Percentiles rank a stretch among this genome's conserved stretches.
Conservation (phyloP, 2,329 filamentous ascomycete genomes). For the Aspergillus ibericus region DNA sequence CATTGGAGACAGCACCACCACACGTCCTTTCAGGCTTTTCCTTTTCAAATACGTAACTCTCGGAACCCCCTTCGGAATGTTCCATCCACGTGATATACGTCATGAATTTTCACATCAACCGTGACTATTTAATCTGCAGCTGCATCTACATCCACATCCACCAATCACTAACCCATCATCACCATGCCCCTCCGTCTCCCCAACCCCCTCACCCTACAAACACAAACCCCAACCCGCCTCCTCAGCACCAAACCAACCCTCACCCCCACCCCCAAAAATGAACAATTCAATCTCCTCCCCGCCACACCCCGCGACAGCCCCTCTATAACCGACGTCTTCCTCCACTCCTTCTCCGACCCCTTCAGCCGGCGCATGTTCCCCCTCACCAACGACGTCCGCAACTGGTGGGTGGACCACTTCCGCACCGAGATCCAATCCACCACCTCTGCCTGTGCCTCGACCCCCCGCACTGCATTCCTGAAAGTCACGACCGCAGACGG, state of each 20-base stretch:
- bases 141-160: too few relatives aligned
- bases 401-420: conserved; percentile 5
- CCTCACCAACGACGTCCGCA: conserved; percentile 4
- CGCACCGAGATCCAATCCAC: too few relatives aligned
- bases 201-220: not conserved
- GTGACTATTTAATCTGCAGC: not conserved
- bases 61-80: too few relatives aligned
- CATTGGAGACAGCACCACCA: too few relatives aligned
- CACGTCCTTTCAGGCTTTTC: too few relatives aligned
- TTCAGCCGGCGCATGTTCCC: conserved; percentile 13
- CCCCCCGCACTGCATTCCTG: not conserved
- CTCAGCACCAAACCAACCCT: not conserved
- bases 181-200: not conserved
- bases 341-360: conserved; percentile 4
- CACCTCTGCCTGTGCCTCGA: not conserved
- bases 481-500: conserved; percentile 2
- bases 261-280: not conserved
- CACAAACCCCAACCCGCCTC: too few relatives aligned
- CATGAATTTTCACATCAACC: too few relatives aligned
- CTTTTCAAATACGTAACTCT: too few relatives aligned
- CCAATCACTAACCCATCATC: not conserved
- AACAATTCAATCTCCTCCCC: conserved; percentile 4
- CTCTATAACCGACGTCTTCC: conserved; percentile 1
- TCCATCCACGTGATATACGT: too few relatives aligned
- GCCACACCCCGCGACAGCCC: not conserved